Evolutionary conservation across 306 rosid genomes (phyloP).

Genomic region (Acacia confusa): DNA sequence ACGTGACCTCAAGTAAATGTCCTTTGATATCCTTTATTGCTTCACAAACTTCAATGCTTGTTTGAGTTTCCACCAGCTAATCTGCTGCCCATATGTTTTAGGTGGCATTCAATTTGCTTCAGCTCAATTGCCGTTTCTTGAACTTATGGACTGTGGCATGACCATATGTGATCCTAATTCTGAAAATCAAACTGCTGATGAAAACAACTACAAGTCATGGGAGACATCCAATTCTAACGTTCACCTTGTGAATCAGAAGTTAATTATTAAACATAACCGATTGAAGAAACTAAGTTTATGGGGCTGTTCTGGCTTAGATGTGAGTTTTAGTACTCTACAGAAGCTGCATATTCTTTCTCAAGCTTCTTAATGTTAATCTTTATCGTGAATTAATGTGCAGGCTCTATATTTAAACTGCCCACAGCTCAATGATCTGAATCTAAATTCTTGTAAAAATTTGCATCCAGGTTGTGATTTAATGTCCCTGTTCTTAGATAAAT

Average conservation of each 20-base stretch:
- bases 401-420: constrained; percentile 75
- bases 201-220: constrained; percentile 31
- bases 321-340: constrained; percentile 40
- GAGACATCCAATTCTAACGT: constrained; percentile 37
- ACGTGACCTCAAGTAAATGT: constrained; percentile 62
- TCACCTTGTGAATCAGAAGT: constrained; percentile 59
- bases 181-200: constrained; percentile 35
- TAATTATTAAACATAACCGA: constrained; percentile 66
- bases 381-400: constrained; percentile 41
- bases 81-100: constrained; percentile 29
- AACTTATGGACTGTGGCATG: constrained; percentile 89
- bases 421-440: constrained; percentile 66
- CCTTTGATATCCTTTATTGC: neutral
- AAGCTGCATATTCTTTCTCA: neutral
- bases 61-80: constrained; percentile 7
- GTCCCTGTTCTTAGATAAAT: neutral
- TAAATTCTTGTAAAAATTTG: constrained; percentile 71
- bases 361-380: constrained; percentile 29
- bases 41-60: neutral
- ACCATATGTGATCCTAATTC: constrained; percentile 61
- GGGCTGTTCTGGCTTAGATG: constrained; percentile 85
- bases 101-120: constrained; percentile 83
- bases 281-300: constrained; percentile 80
- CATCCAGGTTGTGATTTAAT: constrained; percentile 59
- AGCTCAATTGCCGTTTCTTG: constrained; percentile 75